Evolutionary conservation across 306 rosid species (phyloP).

Genomic region (Argentina anserina): DNA sequence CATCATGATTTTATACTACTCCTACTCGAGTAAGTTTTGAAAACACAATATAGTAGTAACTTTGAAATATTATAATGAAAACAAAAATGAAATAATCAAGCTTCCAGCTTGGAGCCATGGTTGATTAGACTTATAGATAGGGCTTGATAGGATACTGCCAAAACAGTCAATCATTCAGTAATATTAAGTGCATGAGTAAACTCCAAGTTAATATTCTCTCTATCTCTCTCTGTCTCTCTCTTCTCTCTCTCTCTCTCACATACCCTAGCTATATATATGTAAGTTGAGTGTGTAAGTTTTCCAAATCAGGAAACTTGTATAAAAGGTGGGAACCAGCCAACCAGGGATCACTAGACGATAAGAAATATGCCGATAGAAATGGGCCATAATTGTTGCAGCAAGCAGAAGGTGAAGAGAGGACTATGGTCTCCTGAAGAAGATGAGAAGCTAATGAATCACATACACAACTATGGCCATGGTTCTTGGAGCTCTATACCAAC

Average conservation of each 20-base stretch:
- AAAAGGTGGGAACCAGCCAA: not conserved
- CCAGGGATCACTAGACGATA: not conserved
- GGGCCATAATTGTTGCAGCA: conserved; percentile 79
- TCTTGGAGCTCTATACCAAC: conserved; percentile 85
- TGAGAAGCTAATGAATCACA: conserved; percentile 58
- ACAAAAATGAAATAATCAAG: conserved; percentile 12
- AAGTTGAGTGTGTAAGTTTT: not conserved
- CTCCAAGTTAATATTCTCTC: conserved; percentile 24
- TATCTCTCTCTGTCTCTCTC: not conserved
- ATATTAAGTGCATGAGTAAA: conserved; percentile 19
- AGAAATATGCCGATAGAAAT: conserved; percentile 14
- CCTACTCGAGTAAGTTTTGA: not conserved
- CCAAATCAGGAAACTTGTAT: not conserved
- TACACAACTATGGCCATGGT: conserved; percentile 54
- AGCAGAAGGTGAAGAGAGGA: conserved; percentile 82
- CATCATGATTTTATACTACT: not conserved
- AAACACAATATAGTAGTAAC: not conserved
- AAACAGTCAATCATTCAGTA: conserved; percentile 9
- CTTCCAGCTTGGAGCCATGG: not conserved
- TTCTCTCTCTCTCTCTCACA: conserved; percentile 1
- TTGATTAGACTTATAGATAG: not conserved
- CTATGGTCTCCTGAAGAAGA: conserved; percentile 97
- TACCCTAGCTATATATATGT: not conserved
- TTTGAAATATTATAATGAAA: not conserved
- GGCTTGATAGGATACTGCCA: conserved; percentile 6